These are phyloP conservation scores for Prasinococcaceae sp. DNA, from an alignment of 139 green algal genomes.

Conservation along the genomic window DNA sequence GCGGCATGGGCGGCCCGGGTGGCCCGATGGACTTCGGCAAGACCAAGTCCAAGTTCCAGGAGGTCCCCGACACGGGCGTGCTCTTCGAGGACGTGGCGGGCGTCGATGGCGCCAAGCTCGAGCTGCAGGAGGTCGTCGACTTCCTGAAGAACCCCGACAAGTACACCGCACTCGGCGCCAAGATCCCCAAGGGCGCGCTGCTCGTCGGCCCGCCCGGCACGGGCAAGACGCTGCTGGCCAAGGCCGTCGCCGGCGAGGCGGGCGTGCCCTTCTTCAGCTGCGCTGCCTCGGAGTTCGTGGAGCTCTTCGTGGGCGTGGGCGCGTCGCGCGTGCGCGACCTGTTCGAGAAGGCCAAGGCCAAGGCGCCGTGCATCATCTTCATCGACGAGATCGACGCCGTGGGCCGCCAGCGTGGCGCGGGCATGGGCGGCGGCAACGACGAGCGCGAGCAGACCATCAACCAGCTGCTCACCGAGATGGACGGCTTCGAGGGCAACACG, in stretches of 20 bases:
- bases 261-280: slow-evolving; percentile 98
- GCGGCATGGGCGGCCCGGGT: slow-evolving; percentile 37
- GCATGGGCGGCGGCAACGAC: slow-evolving; percentile 96
- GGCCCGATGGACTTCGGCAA: slow-evolving; percentile 97
- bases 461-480: slow-evolving; percentile 73
- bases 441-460: slow-evolving; percentile 99
- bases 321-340: slow-evolving; percentile 85
- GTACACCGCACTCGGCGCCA: slow-evolving; percentile 84
- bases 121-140: slow-evolving; percentile 94
- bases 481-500: slow-evolving; percentile 46
- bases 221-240: slow-evolving; percentile 76
- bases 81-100: slow-evolving; percentile 92
- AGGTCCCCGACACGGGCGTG: slow-evolving; percentile 91
- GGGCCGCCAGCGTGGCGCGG: slow-evolving; percentile 80
- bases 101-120: slow-evolving; percentile 94
- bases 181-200: slow-evolving; percentile 92
- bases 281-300: slow-evolving; percentile 79
- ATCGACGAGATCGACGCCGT: slow-evolving; percentile 99
- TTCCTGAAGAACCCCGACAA: slow-evolving; percentile 94
- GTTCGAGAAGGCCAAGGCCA: slow-evolving; percentile 74
- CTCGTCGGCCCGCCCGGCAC: slow-evolving; percentile 82
- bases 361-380: slow-evolving; percentile 98
- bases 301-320: slow-evolving; percentile 97
- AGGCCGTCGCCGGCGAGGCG: slow-evolving; percentile 86
- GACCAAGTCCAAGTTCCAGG: slow-evolving; percentile 98